Base-by-base conservation (phyloP, 768 basidiomycete genomes). In the Pisolithus microcarpus region DNA sequence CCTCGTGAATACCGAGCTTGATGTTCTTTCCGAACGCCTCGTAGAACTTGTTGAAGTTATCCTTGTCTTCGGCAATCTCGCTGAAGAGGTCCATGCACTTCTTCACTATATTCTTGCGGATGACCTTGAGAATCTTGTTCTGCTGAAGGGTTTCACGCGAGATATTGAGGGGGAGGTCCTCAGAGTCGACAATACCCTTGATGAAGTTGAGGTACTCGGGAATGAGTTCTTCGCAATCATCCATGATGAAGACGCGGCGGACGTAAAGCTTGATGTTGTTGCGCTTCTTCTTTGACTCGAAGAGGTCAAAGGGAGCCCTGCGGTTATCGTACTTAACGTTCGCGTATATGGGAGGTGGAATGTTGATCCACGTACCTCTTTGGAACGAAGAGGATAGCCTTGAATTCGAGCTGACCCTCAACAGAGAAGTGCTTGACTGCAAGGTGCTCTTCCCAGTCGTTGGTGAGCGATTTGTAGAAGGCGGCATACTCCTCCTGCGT, bases 201-300 rank as follows among this genome's bases (percentile, higher is more conserved):
- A 97, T 84, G 70, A 97, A 98, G 81, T 97, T 97, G 72, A 97
- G 91, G 80, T 98, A 98, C 71, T 98, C 95, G 60, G 95, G 95
- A 66, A 95, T 98, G 67, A 96, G 78, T 65, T 99, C 96, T 77
- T 98, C 95, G 70, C 95, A 98, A 72, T 96, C 94, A 74, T 99
- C 96, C 91, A 96, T 97, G 81, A 99, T 98, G 81, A 99, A 98
- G 65, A 98, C 95, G 51, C 96, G 92, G 78, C 96, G 91, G 61
- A 99, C 96, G 69, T 98, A 99, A 69, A 99, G 93, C 77, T 99
- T 99, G 82, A 99, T 98, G 87, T 98, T 98, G 82, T 97, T 97
- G 65, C 95, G 91, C 84, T 98, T 98, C 89, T 98, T 98, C 87
- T 99, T 98, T 54, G 89, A 90, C 78, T 99, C 96, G 75, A 99